Evolutionary conservation across 441 rosid genomes (phyloP), one percentile per base, ranked within the genome.

Genomic region (Pelargonium australe): DNA sequence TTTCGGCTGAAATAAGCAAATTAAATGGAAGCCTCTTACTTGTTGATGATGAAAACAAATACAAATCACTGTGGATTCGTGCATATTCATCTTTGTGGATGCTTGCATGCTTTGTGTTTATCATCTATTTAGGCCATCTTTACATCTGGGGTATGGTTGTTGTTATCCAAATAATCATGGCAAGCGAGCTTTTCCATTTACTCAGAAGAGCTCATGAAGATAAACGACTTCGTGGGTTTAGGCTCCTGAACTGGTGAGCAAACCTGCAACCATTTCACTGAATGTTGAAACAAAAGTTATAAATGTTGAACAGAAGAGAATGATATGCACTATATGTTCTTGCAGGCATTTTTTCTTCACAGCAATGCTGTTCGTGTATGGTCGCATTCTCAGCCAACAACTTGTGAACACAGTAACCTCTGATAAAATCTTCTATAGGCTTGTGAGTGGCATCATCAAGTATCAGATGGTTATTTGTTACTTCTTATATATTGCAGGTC

Each of bases 321-420:
- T 60, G 8, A 23, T 61, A 61, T 61, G 64, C 37, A 7, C 66
- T 65, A 43, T 43, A 47, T 63, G 64, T 53, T 40, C 34, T 10
- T 55, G 1, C 74, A 75, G 78, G 78, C 74, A 75, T 62, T 75
- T 75, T 55, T 75, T 70, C 78, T 75, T 75, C 75, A 75, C 78
- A 1, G 75, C 71, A 12, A 70, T 75, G 75, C 14, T 70, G 23
- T 75, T 55, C 61, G 61, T 55, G 16, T 55, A 55, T 16, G 61
- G 61, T 16, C 61, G 61, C 19, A 55, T 55, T 66, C 72, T 75
- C 67, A 75, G 68, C 49, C 78, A 41, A 64, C 71, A 65, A 34
- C 78, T 75, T 3, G 78, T 66, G 67, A 75, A 75, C 53, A 75
- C 78, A 11, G 78, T 75, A 12, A 75, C 78, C 7, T 23, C 71